These are phyloP conservation scores for Tolypocladium tundrense DNA, from an alignment of 2,329 filamentous ascomycete genomes.

Conservation along the genomic window DNA sequence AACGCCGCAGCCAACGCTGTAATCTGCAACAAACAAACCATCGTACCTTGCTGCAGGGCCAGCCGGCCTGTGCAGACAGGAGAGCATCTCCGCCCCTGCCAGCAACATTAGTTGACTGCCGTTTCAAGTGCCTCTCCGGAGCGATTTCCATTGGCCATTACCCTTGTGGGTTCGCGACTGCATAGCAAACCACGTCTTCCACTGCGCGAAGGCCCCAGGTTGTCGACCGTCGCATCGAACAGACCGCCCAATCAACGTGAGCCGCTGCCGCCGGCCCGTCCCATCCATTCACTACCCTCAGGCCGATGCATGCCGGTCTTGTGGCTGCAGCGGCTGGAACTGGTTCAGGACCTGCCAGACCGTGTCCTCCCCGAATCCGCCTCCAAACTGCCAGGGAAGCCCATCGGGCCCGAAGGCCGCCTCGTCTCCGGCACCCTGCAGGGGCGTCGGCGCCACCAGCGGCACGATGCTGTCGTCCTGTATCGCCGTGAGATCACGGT, in stretches of 20 bases:
- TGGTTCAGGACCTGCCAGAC: constrained; percentile 47
- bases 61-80: too few species aligned
- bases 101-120: too few species aligned
- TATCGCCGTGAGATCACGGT: constrained; percentile 42
- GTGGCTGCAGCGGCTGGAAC: constrained; percentile 20
- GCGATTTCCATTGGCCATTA: too few species aligned
- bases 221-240: background rate
- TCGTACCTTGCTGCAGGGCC: too few species aligned
- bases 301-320: constrained; percentile 4
- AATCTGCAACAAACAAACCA: too few species aligned
- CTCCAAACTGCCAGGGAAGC: constrained; percentile 40
- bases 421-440: background rate
- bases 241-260: background rate
- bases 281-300: background rate
- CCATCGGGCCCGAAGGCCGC: constrained; percentile 1
- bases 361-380: constrained; percentile 43
- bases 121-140: too few species aligned
- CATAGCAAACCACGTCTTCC: too few species aligned
- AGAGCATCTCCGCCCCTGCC: too few species aligned
- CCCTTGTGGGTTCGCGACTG: too few species aligned
- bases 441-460: background rate
- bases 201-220: too few species aligned
- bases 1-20: too few species aligned
- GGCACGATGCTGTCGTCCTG: constrained; percentile 12
- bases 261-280: background rate